phyloP scores from a whole-genome alignment of 2,329 filamentous ascomycete species.

The Neonectria ditissima region DNA sequence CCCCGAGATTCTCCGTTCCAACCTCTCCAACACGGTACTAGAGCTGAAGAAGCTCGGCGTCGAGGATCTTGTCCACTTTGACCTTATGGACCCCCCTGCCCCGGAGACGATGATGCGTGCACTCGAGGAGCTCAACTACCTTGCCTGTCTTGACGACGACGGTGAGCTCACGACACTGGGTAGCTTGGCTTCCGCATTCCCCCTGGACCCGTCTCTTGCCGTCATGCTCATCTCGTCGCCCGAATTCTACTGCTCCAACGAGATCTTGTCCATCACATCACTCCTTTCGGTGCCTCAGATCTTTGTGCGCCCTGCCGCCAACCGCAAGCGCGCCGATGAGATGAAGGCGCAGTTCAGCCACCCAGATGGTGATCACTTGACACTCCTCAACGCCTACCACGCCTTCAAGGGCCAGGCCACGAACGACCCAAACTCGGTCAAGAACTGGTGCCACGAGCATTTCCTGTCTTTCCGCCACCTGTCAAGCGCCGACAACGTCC shows the following conservation, averaged over 20 bases:
- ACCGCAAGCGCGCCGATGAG: conserved; percentile 92
- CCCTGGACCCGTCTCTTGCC: conserved; percentile 90
- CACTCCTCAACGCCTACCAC: conserved; percentile 97
- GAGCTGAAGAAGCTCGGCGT: conserved; percentile 98
- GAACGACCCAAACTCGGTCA: conserved; percentile 73
- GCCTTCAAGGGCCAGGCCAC: conserved; percentile 84
- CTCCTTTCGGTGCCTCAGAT: conserved; percentile 95
- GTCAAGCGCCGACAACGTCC: conserved; percentile 93
- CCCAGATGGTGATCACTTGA: conserved; percentile 93
- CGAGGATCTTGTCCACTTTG: conserved; percentile 96
- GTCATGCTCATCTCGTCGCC: conserved; percentile 98
- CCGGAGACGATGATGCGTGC: conserved; percentile 99
- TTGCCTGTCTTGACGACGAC: conserved; percentile 96
- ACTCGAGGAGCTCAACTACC: conserved; percentile 95
- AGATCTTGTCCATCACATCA: conserved; percentile 94
- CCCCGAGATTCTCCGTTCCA: conserved; percentile 94
- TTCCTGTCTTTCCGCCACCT: conserved; percentile 91
- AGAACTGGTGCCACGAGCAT: conserved; percentile 97
- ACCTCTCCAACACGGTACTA: conserved; percentile 92
- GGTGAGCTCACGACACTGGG: conserved; percentile 91
- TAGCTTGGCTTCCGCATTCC: conserved; percentile 91
- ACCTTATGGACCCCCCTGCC: conserved; percentile 97
- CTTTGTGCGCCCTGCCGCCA: conserved; percentile 87
- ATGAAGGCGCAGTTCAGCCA: conserved; percentile 97
- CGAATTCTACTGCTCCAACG: conserved; percentile 98